Evolutionary conservation across 2,329 filamentous ascomycete genomes (phyloP), one percentile per base, ranked within the genome.

Genomic region (Sporothrix globosa): DNA sequence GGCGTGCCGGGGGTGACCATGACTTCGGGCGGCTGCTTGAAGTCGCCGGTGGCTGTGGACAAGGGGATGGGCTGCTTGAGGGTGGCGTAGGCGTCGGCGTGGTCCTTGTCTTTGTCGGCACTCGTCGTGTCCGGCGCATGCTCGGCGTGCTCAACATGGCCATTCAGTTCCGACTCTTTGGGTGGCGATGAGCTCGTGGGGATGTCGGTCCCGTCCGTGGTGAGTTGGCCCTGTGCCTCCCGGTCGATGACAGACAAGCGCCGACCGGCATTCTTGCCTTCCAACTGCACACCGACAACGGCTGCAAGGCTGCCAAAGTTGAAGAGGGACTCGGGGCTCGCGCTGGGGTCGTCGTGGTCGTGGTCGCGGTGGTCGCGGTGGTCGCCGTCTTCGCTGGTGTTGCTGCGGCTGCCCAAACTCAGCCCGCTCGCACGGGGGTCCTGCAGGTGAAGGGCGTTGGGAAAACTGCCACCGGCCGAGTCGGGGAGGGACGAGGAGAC

Each of bases 271-370:
- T 84, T 78, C 56, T 81, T 78, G 2, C 82, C 82, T 67, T 88
- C 86, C 46, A 88, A 81, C 61, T 86, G 83, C 9, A 88, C 88
- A 0, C 90, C 92, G 41, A 97, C 92, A 78, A 96, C 92, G 73
- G 92, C 92, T 1, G 92, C 92, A 27, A 98, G 82, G 75, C 93
- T 97, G 70, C 89, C 86, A 77, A 97, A 97, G 79, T 97, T 97
- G 80, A 97, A 96, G 87, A 97, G 88, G 3, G 93, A 88, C 77
- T 97, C 94, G 0, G 85, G 82, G 60, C 85, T 84, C 4, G 83
- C 76, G 69, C 82, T 85, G 6, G 77, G 76, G 52, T 84, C 83
- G 39, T 70, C 53, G 19, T 84, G 74, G 17, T 44, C 41, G 14
- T 44, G 41, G 41, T 44, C 41, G 11, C 41, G 41, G 41, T 44